phyloP scores from a whole-genome alignment of 805 yeast species.

The Metschnikowia koreensis region DNA sequence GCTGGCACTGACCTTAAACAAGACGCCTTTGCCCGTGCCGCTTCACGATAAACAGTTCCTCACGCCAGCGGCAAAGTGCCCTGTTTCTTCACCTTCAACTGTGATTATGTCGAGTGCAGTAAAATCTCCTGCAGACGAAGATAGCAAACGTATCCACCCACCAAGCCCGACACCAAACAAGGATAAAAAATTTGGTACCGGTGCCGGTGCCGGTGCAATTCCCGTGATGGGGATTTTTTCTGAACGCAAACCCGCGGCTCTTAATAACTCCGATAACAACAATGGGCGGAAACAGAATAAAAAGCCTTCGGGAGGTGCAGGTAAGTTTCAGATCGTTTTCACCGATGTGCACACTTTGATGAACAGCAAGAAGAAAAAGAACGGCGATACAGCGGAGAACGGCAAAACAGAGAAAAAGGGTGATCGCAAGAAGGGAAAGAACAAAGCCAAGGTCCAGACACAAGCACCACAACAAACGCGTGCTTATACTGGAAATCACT shows the following conservation, averaged over 20 bases:
- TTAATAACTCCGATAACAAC: slow-evolving; percentile 4
- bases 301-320: slow-evolving; percentile 14
- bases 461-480: not conserved
- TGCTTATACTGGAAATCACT: not conserved
- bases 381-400: not conserved
- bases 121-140: slow-evolving; percentile 19
- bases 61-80: slow-evolving; percentile 35
- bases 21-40: slow-evolving; percentile 17
- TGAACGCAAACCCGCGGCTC: slow-evolving; percentile 20
- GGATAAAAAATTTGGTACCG: too few relatives aligned
- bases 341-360: slow-evolving; percentile 23
- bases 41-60: slow-evolving; percentile 9
- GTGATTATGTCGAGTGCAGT: slow-evolving; percentile 37
- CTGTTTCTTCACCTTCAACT: slow-evolving; percentile 41
- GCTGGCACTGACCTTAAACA: slow-evolving; percentile 14
- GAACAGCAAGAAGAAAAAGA: slow-evolving; percentile 20
- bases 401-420: not conserved
- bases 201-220: slow-evolving; percentile 10
- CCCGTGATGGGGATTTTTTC: slow-evolving; percentile 42
- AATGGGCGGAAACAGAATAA: slow-evolving; percentile 20
- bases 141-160: slow-evolving; percentile 16
- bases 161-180: slow-evolving; percentile 42
- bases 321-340: slow-evolving; percentile 20
- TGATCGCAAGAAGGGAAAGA: slow-evolving; percentile 5
- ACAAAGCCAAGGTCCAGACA: not conserved